Evolutionary conservation across 306 rosid species (phyloP).

Genomic region (Casuarina cunninghamiana): DNA sequence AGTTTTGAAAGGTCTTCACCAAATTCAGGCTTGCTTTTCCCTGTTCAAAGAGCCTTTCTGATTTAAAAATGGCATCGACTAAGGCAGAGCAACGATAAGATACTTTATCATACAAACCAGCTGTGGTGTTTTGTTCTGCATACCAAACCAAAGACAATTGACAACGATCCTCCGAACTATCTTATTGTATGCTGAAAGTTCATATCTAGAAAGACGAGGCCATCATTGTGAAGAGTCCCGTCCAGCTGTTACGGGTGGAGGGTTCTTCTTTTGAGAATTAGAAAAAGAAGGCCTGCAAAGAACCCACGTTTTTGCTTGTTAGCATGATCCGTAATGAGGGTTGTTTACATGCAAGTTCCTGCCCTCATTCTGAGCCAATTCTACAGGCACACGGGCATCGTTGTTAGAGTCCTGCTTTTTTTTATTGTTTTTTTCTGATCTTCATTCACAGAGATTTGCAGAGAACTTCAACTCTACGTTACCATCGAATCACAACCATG

Average conservation of each 20-base stretch:
- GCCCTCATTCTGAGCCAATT: too few relatives aligned
- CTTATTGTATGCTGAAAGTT: slow-evolving; percentile 18
- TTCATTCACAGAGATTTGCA: too few relatives aligned
- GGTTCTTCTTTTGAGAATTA: slow-evolving; percentile 1
- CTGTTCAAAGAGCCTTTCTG: neutral
- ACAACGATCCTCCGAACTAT: neutral
- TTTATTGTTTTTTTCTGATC: too few relatives aligned
- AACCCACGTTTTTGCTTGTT: too few relatives aligned
- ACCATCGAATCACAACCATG: too few relatives aligned
- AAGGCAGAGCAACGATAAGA: slow-evolving; percentile 3
- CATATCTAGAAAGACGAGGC: slow-evolving; percentile 18
- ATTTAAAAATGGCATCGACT: neutral
- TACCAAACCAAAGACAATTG: slow-evolving; percentile 26
- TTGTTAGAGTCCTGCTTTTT: too few relatives aligned
- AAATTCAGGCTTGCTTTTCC: neutral
- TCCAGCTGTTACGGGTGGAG: slow-evolving; percentile 19
- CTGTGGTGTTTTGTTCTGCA: slow-evolving; percentile 28
- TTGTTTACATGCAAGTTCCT: too few relatives aligned
- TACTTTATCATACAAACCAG: slow-evolving; percentile 6
- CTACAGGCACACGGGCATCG: too few relatives aligned
- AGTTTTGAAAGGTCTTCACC: neutral
- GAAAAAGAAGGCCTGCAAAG: neutral
- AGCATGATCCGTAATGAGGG: too few relatives aligned
- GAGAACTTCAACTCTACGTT: too few relatives aligned
- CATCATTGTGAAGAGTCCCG: slow-evolving; percentile 25